Percentiles rank a stretch among this genome's conserved stretches.
Evolutionary conservation across 345 rosid genomes (phyloP).

Genomic region (Kernera saxatilis): DNA sequence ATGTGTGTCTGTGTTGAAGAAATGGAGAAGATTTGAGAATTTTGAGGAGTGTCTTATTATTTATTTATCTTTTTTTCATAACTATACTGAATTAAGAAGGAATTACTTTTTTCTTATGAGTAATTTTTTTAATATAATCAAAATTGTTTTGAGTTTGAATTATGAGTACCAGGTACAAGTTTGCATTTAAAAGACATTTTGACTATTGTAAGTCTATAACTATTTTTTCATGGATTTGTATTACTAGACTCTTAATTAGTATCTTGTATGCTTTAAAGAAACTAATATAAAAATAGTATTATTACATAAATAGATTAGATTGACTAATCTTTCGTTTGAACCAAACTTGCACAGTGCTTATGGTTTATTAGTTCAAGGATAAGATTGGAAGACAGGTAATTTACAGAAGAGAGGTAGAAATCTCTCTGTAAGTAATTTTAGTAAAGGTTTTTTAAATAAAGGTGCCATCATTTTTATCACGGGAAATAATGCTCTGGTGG

Average conservation of each 20-base stretch:
- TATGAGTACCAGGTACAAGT: neutral
- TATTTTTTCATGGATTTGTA: neutral
- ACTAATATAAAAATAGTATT: neutral
- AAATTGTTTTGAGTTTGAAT: neutral
- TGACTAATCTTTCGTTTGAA: neutral
- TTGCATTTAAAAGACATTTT: neutral
- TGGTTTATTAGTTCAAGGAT: conserved; percentile 2
- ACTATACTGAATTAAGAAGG: neutral
- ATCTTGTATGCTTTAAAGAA: neutral
- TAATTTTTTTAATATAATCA: neutral
- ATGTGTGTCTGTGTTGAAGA: conserved; percentile 23
- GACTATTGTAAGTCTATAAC: neutral
- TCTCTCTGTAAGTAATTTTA: neutral
- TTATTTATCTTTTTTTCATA: neutral
- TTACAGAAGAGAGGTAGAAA: neutral
- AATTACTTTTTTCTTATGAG: neutral
- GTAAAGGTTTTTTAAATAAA: conserved; percentile 29
- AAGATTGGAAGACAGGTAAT: conserved; percentile 18
- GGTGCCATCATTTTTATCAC: conserved; percentile 38
- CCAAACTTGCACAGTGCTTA: neutral
- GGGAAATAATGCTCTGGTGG: conserved; percentile 9
- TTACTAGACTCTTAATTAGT: neutral
- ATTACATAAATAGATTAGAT: neutral
- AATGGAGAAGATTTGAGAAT: conserved; percentile 11
- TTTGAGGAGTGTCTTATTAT: conserved; percentile 14